phyloP scores from a whole-genome alignment of 257 asterid species.

The Jasminum sambac region DNA sequence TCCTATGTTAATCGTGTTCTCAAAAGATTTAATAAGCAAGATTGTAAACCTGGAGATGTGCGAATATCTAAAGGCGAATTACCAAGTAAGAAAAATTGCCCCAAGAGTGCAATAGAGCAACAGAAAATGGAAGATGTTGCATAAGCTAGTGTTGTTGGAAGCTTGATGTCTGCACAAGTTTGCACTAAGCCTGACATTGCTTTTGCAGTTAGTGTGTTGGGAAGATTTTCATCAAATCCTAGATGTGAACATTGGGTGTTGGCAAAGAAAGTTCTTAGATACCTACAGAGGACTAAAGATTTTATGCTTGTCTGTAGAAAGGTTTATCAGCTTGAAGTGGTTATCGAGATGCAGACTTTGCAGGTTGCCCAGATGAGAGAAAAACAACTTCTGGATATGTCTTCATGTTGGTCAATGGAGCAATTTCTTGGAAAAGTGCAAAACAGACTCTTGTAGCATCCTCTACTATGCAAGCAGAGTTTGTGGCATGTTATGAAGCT shows the following conservation, averaged over 20 bases:
- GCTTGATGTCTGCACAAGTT: not conserved
- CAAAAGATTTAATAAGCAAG: not conserved
- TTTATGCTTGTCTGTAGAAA: not conserved
- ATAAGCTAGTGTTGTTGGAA: not conserved
- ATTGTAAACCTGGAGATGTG: not conserved
- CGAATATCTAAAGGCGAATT: not conserved
- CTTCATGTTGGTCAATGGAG: not conserved
- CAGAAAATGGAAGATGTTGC: not conserved
- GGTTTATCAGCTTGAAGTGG: not conserved
- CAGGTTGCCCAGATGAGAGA: not conserved
- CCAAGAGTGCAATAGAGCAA: not conserved
- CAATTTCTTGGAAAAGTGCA: not conserved
- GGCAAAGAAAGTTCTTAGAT: not conserved
- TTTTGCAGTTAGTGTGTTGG: not conserved
- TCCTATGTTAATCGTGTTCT: not conserved
- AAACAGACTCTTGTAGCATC: not conserved
- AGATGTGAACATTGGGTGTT: not conserved
- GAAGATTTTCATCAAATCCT: not conserved
- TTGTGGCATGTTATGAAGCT: not conserved
- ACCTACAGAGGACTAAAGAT: not conserved
- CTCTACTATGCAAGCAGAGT: not conserved
- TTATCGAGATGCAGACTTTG: slow-evolving; percentile 1
- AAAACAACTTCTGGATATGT: not conserved
- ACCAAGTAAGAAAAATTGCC: not conserved
- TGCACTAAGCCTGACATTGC: not conserved